Evolutionary conservation across 1,139 yeast genomes (phyloP).

Genomic region (Suhomyces wounanorum): DNA sequence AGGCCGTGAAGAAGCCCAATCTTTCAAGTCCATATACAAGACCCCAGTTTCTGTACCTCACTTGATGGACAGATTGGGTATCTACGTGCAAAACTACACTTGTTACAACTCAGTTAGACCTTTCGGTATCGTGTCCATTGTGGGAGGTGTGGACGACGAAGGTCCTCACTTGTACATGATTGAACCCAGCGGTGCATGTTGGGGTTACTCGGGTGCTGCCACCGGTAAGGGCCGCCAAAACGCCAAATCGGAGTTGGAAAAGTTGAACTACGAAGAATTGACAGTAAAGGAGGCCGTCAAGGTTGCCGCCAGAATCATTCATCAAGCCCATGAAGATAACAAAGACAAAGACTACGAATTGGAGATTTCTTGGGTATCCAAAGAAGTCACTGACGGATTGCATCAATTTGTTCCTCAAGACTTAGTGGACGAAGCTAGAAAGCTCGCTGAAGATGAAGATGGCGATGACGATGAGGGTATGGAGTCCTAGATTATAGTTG

Average conservation of each 20-base stretch:
- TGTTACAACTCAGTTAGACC: conserved; percentile 97
- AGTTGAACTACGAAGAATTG: conserved; percentile 71
- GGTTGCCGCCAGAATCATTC: conserved; percentile 90
- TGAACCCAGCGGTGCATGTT: conserved; percentile 94
- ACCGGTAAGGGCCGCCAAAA: conserved; percentile 97
- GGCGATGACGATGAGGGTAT: conserved; percentile 65
- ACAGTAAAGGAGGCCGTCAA: conserved; percentile 82
- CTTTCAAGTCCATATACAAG: conserved; percentile 77
- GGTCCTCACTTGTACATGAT: conserved; percentile 95
- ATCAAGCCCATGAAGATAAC: conserved; percentile 94
- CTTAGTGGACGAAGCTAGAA: conserved; percentile 77
- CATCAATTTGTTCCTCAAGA: conserved; percentile 82
- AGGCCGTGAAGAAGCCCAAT: conserved; percentile 88
- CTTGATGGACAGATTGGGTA: conserved; percentile 84
- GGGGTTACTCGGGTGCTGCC: conserved; percentile 98
- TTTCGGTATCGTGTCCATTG: conserved; percentile 87
- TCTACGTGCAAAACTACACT: conserved; percentile 93
- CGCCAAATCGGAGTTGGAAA: conserved; percentile 94
- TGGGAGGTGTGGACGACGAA: conserved; percentile 88
- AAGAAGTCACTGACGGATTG: conserved; percentile 72
- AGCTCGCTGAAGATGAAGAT: conserved; percentile 77
- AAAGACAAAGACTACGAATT: conserved; percentile 96
- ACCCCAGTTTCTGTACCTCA: conserved; percentile 78
- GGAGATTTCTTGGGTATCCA: conserved; percentile 84
- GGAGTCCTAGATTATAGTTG: conserved; percentile 16